Conservation (phyloP, 257 asterid genomes). For the Paraleonurus japonicus region DNA sequence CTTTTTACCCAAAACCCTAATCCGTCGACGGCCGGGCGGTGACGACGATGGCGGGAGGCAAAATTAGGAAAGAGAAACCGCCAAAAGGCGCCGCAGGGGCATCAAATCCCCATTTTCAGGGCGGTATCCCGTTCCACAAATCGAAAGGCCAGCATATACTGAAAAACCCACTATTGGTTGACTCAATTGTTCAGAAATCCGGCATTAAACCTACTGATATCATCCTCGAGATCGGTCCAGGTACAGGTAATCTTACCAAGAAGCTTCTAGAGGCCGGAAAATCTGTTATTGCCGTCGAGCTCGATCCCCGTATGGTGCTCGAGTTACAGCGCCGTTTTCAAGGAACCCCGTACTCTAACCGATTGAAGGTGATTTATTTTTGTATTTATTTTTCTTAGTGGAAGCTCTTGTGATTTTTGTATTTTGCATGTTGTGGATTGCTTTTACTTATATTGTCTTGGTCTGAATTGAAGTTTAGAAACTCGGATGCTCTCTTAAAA, state of each 20-base stretch:
- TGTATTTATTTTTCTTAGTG: not conserved
- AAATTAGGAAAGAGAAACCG: conserved; percentile 58
- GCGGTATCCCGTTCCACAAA: conserved; percentile 90
- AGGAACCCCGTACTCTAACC: conserved; percentile 71
- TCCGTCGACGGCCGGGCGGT: not conserved
- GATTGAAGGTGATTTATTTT: conserved; percentile 39
- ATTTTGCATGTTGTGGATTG: not conserved
- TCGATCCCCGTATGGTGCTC: conserved; percentile 96
- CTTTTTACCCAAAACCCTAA: not conserved
- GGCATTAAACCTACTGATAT: conserved; percentile 83
- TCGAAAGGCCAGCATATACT: conserved; percentile 94
- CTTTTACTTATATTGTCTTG: not conserved
- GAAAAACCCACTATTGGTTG: conserved; percentile 79
- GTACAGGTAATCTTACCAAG: conserved; percentile 94
- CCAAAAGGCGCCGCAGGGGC: conserved; percentile 36
- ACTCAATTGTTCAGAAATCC: conserved; percentile 81
- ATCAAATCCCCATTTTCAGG: conserved; percentile 66
- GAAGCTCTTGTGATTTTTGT: not conserved
- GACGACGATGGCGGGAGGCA: conserved; percentile 86
- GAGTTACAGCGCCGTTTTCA: conserved; percentile 91
- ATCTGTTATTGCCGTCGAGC: conserved; percentile 80
- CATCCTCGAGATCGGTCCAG: conserved; percentile 94
- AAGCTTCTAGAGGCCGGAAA: conserved; percentile 97
- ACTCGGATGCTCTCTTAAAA: not conserved
- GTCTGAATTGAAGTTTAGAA: not conserved